phyloP scores from a whole-genome alignment of 1,139 yeast species.

The Sugiyamaella paludigena region DNA sequence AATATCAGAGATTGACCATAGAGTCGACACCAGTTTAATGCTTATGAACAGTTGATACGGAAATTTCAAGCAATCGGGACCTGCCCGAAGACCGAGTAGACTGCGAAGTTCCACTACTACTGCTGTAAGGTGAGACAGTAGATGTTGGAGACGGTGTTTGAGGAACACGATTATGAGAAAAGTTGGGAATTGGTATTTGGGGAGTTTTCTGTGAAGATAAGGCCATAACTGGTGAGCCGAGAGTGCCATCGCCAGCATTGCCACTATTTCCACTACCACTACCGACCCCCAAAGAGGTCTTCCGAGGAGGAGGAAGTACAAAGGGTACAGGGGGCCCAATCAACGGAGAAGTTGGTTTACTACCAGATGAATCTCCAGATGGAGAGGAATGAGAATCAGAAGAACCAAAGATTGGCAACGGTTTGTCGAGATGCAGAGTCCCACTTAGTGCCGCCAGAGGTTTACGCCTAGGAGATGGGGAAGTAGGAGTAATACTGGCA shows the following conservation, averaged over 20 bases:
- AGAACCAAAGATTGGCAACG: slow-evolving; percentile 15
- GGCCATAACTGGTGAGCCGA: slow-evolving; percentile 9
- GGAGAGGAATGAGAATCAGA: slow-evolving; percentile 6
- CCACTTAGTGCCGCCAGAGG: slow-evolving; percentile 7
- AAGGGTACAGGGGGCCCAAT: slow-evolving; percentile 8
- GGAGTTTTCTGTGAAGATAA: slow-evolving; percentile 16
- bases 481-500: background rate
- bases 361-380: slow-evolving; percentile 12
- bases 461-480: slow-evolving; percentile 15
- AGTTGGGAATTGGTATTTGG: slow-evolving; percentile 11
- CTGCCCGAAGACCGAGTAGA: slow-evolving; percentile 16
- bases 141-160: slow-evolving; percentile 9
- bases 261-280: background rate
- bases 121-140: slow-evolving; percentile 8
- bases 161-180: slow-evolving; percentile 6
- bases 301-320: slow-evolving; percentile 6
- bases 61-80: slow-evolving; percentile 28
- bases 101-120: background rate
- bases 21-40: slow-evolving; percentile 4
- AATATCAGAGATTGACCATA: too few species aligned
- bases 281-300: background rate
- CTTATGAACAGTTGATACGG: slow-evolving; percentile 24
- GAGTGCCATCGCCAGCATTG: background rate
- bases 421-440: slow-evolving; percentile 12
- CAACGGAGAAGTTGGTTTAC: slow-evolving; percentile 13